Conservation (phyloP, 164 flowering plant species). For the Echeveria elegans region DNA sequence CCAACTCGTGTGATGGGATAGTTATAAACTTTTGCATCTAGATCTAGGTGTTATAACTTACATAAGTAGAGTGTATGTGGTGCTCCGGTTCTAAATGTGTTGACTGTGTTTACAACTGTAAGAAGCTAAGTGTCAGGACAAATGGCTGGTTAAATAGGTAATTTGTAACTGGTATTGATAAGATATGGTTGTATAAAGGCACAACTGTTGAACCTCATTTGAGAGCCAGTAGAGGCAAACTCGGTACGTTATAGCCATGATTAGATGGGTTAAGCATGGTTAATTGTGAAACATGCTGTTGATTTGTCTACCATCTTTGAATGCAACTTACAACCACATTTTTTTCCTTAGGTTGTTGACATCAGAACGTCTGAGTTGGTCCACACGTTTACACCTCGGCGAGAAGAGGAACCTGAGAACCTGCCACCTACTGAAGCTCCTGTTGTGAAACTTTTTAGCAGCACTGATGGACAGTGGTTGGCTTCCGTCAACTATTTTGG, state of each 20-base stretch:
- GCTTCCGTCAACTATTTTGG: slow-evolving; percentile 91
- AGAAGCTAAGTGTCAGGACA: background rate
- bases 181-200: background rate
- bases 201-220: background rate
- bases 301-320: background rate
- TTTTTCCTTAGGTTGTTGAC: slow-evolving; percentile 54
- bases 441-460: slow-evolving; percentile 68
- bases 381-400: slow-evolving; percentile 59
- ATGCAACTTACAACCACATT: background rate
- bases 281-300: background rate
- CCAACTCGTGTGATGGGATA: background rate
- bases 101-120: background rate
- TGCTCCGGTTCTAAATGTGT: background rate
- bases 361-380: slow-evolving; percentile 34
- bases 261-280: background rate
- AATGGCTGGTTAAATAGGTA: background rate
- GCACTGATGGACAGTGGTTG: slow-evolving; percentile 89
- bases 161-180: background rate
- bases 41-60: too few species aligned
- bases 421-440: slow-evolving; percentile 71
- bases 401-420: slow-evolving; percentile 34
- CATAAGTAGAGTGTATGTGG: background rate
- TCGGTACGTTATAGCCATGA: background rate
- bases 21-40: background rate
- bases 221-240: background rate